phyloP scores from a whole-genome alignment of 2,329 filamentous ascomycete genomes.

The Colletotrichum costaricense region DNA sequence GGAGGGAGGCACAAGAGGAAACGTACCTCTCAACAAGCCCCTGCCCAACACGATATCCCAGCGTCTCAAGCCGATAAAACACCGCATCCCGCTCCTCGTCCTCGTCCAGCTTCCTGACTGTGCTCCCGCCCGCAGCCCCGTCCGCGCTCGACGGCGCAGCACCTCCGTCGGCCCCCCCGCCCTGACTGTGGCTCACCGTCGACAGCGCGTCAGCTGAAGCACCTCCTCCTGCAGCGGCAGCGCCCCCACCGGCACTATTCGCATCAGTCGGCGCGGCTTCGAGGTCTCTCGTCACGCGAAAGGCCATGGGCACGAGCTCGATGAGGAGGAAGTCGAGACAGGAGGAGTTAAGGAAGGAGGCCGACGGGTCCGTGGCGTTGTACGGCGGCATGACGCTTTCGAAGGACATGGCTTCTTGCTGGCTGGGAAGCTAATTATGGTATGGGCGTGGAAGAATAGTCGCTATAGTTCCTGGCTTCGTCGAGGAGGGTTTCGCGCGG shows the following conservation, averaged over 20 bases:
- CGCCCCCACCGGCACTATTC: constrained; percentile 38
- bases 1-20: constrained; percentile 9
- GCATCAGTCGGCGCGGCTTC: constrained; percentile 58
- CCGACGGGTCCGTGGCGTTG: constrained; percentile 78
- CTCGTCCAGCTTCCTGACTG: constrained; percentile 66
- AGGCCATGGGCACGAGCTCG: constrained; percentile 94
- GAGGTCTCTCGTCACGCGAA: constrained; percentile 83
- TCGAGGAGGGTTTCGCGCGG: background rate
- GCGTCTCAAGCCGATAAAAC: constrained; percentile 82
- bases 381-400: constrained; percentile 76
- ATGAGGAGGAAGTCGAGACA: constrained; percentile 96
- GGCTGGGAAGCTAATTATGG: background rate
- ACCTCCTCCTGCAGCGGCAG: constrained; percentile 55
- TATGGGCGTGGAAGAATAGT: background rate
- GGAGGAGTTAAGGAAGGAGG: constrained; percentile 83
- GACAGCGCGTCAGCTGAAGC: constrained; percentile 25
- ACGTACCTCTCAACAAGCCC: constrained; percentile 89
- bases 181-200: constrained; percentile 21
- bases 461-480: background rate
- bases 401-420: constrained; percentile 73
- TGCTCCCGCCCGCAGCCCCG: constrained; percentile 33
- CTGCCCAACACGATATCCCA: constrained; percentile 93
- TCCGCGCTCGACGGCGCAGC: constrained; percentile 36
- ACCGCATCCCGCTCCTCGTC: constrained; percentile 88
- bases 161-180: constrained; percentile 21